These are phyloP conservation scores for Kwoniella newhampshirensis DNA, from an alignment of 768 basidiomycete species.

Conservation along the genomic window DNA sequence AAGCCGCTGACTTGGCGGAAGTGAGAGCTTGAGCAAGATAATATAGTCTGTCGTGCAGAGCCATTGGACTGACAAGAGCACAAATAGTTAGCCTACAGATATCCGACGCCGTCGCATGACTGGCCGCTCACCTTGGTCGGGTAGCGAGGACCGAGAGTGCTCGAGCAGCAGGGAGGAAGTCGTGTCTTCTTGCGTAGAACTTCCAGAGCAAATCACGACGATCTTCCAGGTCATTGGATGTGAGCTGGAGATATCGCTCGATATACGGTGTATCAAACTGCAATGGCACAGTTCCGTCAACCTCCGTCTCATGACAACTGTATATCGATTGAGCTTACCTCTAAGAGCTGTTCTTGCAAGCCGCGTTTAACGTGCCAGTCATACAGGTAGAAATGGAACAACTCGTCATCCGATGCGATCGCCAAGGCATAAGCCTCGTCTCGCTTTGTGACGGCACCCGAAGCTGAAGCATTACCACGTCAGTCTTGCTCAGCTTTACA, in stretches of 20 bases:
- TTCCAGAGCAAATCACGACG: slow-evolving; percentile 78
- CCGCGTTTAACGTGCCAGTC: slow-evolving; percentile 84
- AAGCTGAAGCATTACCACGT: not conserved
- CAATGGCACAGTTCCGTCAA: not conserved
- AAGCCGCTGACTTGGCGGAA: slow-evolving; percentile 92
- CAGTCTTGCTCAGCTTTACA: not conserved
- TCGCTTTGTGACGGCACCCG: slow-evolving; percentile 65
- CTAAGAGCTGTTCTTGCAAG: slow-evolving; percentile 82
- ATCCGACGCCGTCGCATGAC: not conserved
- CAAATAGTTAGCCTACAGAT: not conserved
- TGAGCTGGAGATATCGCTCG: slow-evolving; percentile 75
- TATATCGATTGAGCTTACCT: slow-evolving; percentile 60
- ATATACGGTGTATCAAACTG: slow-evolving; percentile 74
- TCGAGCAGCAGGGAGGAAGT: slow-evolving; percentile 82
- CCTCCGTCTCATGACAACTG: not conserved
- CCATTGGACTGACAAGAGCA: slow-evolving; percentile 24
- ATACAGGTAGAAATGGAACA: slow-evolving; percentile 91
- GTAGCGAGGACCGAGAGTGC: slow-evolving; percentile 80
- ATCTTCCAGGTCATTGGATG: slow-evolving; percentile 36
- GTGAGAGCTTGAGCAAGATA: slow-evolving; percentile 91
- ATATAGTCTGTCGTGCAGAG: slow-evolving; percentile 74
- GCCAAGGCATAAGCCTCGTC: slow-evolving; percentile 83
- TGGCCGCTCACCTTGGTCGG: slow-evolving; percentile 59
- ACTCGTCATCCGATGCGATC: slow-evolving; percentile 78
- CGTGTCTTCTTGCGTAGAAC: slow-evolving; percentile 89